phyloP scores from a whole-genome alignment of 1,284 basidiomycete genomes.

The Irpex sp. region DNA sequence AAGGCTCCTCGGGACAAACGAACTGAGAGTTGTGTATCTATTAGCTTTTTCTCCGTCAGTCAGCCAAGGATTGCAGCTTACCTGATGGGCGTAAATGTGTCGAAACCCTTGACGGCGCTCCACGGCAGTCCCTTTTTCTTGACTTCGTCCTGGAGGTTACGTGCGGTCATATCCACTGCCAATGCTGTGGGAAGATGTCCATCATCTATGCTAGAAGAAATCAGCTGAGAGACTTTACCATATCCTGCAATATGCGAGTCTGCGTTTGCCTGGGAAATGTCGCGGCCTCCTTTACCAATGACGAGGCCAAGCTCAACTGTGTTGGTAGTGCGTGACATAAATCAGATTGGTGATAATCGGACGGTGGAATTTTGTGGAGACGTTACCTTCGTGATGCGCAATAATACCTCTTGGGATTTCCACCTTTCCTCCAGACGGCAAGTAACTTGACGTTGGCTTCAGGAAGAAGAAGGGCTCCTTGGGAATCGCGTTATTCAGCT shows the following conservation, averaged over 20 bases:
- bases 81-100: conserved; percentile 73
- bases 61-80: conserved; percentile 24
- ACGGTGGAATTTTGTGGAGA: background rate
- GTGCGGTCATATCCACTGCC: conserved; percentile 93
- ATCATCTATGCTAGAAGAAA: background rate
- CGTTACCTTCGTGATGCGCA: conserved; percentile 87
- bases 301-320: conserved; percentile 96
- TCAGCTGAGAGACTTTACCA: conserved; percentile 39
- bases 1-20: conserved; percentile 76
- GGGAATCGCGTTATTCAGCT: conserved; percentile 87
- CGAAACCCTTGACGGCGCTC: conserved; percentile 80
- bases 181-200: conserved; percentile 54
- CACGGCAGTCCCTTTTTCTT: conserved; percentile 94
- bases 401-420: conserved; percentile 86
- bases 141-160: conserved; percentile 91
- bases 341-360: background rate
- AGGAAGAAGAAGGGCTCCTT: conserved; percentile 99
- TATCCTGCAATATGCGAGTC: conserved; percentile 87
- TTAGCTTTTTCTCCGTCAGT: background rate
- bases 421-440: conserved; percentile 72
- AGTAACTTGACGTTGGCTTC: conserved; percentile 91
- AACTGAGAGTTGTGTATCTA: conserved; percentile 33
- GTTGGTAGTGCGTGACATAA: background rate
- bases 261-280: conserved; percentile 75
- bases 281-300: conserved; percentile 82